Conservation (phyloP, 805 yeast species). For the Wickerhamiella sergipiensis region DNA sequence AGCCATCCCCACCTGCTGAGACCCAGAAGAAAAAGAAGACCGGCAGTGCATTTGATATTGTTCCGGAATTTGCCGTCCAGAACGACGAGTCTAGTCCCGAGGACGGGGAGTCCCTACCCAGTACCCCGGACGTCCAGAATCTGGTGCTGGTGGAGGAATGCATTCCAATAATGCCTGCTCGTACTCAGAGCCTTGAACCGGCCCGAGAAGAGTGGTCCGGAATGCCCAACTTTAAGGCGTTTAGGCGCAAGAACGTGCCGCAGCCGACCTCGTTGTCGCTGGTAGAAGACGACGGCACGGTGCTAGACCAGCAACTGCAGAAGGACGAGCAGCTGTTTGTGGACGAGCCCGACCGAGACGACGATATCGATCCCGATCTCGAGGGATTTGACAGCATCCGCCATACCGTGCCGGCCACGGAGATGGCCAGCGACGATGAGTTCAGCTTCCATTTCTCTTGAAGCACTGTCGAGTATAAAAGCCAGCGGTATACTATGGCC, state of each 20-base stretch:
- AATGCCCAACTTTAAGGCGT: slow-evolving; percentile 15
- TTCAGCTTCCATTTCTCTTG: slow-evolving; percentile 16
- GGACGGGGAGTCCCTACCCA: background rate
- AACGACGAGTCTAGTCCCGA: background rate
- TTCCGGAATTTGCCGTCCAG: background rate
- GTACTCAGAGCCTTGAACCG: background rate
- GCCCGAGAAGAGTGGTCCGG: background rate
- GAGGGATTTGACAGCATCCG: background rate
- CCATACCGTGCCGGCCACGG: background rate
- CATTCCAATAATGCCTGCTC: background rate
- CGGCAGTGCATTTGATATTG: background rate
- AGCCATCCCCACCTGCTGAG: background rate
- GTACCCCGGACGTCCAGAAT: background rate
- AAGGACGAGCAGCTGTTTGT: background rate
- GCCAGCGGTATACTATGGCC: too few species aligned
- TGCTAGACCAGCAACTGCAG: background rate
- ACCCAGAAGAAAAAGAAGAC: background rate
- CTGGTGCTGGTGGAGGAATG: background rate
- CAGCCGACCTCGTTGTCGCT: background rate
- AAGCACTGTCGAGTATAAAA: too few species aligned
- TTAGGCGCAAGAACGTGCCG: slow-evolving; percentile 1
- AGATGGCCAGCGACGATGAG: slow-evolving; percentile 13
- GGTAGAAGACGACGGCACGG: background rate
- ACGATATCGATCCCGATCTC: background rate
- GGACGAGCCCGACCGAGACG: background rate